Conservation (phyloP, 805 yeast genomes). For the Starmerella roubikii region DNA sequence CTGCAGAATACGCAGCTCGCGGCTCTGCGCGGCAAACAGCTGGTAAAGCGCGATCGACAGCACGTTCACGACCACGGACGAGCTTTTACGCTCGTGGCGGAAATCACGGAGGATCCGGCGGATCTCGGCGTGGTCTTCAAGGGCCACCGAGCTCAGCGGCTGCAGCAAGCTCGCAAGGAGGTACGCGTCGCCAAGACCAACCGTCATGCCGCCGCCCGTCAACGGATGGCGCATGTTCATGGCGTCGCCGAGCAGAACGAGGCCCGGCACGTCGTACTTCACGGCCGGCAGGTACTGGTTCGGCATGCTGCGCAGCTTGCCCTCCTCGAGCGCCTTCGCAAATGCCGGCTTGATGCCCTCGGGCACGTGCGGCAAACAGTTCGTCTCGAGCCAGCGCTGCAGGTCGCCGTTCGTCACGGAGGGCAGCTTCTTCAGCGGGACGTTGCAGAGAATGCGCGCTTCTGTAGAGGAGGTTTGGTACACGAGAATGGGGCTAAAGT, state of each 20-base stretch:
- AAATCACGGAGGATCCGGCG: constrained; percentile 46
- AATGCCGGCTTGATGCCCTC: constrained; percentile 51
- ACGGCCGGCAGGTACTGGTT: constrained; percentile 79
- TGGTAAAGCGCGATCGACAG: constrained; percentile 81
- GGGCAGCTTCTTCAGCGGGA: constrained; percentile 59
- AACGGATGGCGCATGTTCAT: constrained; percentile 95
- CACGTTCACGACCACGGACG: constrained; percentile 77
- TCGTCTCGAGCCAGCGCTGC: constrained; percentile 41
- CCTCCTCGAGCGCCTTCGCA: constrained; percentile 42
- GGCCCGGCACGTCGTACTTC: constrained; percentile 53
- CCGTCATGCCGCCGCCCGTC: constrained; percentile 99
- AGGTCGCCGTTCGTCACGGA: constrained; percentile 43
- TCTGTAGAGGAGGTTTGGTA: constrained; percentile 76
- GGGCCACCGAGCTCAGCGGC: constrained; percentile 35
- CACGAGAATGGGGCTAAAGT: constrained; percentile 74
- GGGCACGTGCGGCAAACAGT: constrained; percentile 63
- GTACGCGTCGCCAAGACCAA: constrained; percentile 76
- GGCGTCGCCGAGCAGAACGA: constrained; percentile 81
- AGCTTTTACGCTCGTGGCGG: constrained; percentile 62
- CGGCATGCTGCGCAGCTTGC: constrained; percentile 75
- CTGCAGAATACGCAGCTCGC: constrained; percentile 56
- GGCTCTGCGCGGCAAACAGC: constrained; percentile 74
- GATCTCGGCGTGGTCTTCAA: constrained; percentile 46
- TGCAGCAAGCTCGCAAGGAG: constrained; percentile 50
- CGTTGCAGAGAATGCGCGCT: constrained; percentile 82